phyloP scores from a whole-genome alignment of 176 grass and related monocot genomes.

The Avena atlantica region DNA sequence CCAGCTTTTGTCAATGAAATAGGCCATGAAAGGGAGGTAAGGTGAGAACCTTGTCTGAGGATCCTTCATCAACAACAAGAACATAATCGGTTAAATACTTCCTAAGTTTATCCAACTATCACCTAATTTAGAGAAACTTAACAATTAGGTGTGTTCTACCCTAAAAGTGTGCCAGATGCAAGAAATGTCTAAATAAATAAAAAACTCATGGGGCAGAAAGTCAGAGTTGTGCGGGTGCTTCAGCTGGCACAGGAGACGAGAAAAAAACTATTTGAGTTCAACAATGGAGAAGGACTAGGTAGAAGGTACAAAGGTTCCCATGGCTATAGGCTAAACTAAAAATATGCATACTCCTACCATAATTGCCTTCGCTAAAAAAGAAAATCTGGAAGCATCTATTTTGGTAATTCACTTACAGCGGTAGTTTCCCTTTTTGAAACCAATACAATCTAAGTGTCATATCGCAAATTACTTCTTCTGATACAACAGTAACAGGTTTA shows the following conservation, averaged over 20 bases:
- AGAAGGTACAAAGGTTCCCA: not conserved
- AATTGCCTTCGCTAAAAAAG: not conserved
- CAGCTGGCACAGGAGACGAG: not conserved
- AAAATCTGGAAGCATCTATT: not conserved
- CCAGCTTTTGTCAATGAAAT: constrained; percentile 45
- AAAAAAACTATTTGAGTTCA: not conserved
- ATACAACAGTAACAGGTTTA: not conserved
- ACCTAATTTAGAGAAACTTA: constrained; percentile 3
- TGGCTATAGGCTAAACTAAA: constrained; percentile 4
- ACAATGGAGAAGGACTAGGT: not conserved
- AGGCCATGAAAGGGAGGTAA: constrained; percentile 5
- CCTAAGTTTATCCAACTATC: constrained; percentile 4
- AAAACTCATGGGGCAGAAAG: not conserved
- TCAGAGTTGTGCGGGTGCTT: not conserved
- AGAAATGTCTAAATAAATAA: not conserved
- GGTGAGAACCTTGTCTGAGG: not conserved
- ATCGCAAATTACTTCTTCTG: not conserved
- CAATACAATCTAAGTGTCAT: not conserved
- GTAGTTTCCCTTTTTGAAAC: not conserved
- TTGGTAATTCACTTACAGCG: not conserved
- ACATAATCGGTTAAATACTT: not conserved
- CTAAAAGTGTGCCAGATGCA: not conserved
- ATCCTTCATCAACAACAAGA: constrained; percentile 45
- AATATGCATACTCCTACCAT: not conserved
- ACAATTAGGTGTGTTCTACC: not conserved